A percentile compares a stretch with the other conserved stretches of the same genome.
Evolutionary conservation across 1,284 basidiomycete genomes (phyloP).

Genomic region (Irpex sp.): DNA sequence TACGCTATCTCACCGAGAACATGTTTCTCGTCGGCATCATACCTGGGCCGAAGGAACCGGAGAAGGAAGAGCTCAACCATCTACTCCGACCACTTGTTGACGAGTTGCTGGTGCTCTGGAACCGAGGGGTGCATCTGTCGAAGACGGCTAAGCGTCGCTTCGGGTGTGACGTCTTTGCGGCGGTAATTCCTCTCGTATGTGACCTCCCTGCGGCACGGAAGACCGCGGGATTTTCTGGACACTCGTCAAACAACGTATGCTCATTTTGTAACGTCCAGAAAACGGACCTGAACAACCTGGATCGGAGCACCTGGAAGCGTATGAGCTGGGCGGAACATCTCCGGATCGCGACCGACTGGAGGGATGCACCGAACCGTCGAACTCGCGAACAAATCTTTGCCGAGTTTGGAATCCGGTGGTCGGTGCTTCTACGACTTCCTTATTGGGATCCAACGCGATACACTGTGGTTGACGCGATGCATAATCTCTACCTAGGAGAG

Average conservation of each 20-base stretch:
- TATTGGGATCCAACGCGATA: conserved; percentile 29
- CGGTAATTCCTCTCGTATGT: conserved; percentile 22
- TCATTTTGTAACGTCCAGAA: neutral
- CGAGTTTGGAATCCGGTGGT: conserved; percentile 22
- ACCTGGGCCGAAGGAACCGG: conserved; percentile 32
- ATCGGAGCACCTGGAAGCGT: conserved; percentile 10
- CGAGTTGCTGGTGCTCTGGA: conserved; percentile 25
- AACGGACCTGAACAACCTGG: neutral
- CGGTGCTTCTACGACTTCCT: conserved; percentile 13
- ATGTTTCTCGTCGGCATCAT: conserved; percentile 28
- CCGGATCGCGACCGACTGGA: conserved; percentile 18
- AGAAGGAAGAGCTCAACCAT: conserved; percentile 27
- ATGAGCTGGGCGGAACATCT: conserved; percentile 12
- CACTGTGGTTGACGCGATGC: conserved; percentile 29
- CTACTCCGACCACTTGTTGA: conserved; percentile 30
- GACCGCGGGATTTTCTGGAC: conserved; percentile 15
- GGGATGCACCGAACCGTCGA: conserved; percentile 13
- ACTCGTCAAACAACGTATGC: conserved; percentile 11
- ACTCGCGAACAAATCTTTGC: conserved; percentile 18
- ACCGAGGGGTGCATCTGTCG: conserved; percentile 24
- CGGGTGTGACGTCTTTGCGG: conserved; percentile 23
- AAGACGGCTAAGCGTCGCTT: conserved; percentile 19
- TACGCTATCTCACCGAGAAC: conserved; percentile 23
- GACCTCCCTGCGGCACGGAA: conserved; percentile 30
- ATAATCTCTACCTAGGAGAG: conserved; percentile 23